phyloP scores from a whole-genome alignment of 176 grass and related monocot species.

The Coix lacrymajobi region DNA sequence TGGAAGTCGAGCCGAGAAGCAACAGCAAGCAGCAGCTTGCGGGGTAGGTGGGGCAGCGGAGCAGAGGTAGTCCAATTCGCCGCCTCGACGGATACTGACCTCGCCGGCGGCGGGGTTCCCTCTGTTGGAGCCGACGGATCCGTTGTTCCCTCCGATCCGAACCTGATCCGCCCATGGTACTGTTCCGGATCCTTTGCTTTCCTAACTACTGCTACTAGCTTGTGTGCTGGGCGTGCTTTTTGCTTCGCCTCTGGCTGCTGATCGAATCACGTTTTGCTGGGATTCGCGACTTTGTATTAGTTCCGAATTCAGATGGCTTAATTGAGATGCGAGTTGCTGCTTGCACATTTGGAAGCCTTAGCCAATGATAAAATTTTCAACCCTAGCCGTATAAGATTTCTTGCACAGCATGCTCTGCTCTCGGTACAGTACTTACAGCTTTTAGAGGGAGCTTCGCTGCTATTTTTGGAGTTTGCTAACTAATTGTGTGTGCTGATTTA shows the following conservation, averaged over 20 bases:
- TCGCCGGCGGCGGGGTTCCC: slow-evolving; percentile 14
- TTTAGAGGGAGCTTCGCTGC: neutral
- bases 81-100: neutral
- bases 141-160: slow-evolving; percentile 16
- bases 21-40: slow-evolving; percentile 22
- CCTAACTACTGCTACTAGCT: slow-evolving; percentile 16
- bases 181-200: slow-evolving; percentile 43
- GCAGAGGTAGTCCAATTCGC: slow-evolving; percentile 27
- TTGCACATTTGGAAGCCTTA: neutral
- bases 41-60: slow-evolving; percentile 16
- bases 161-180: slow-evolving; percentile 49
- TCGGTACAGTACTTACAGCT: neutral
- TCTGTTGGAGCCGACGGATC: slow-evolving; percentile 31
- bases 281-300: slow-evolving; percentile 13
- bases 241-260: neutral
- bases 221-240: slow-evolving; percentile 17
- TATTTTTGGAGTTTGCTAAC: slow-evolving; percentile 33
- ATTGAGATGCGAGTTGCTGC: neutral
- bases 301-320: slow-evolving; percentile 1
- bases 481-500: neutral
- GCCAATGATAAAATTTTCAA: slow-evolving; percentile 16
- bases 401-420: neutral
- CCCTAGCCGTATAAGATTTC: neutral
- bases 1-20: slow-evolving; percentile 27
- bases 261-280: slow-evolving; percentile 13